Evolutionary conservation across 371 early-diverging fungal species (phyloP).

Genomic region (Syncephalastrum racemosum): DNA sequence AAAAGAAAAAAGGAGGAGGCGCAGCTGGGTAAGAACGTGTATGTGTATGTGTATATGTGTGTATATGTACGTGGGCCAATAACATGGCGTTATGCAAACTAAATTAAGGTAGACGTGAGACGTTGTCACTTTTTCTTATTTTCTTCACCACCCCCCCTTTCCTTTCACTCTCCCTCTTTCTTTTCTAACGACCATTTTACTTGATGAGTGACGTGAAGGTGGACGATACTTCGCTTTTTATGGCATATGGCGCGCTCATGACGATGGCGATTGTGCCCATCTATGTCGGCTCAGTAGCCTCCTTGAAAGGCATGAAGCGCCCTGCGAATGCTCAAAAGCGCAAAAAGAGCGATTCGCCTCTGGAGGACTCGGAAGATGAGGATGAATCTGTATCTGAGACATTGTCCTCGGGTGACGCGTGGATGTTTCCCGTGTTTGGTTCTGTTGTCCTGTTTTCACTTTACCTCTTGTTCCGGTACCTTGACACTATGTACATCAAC

Average conservation of each 20-base stretch:
- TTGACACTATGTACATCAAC: slow-evolving; percentile 86
- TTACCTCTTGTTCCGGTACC: slow-evolving; percentile 83
- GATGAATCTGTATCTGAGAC: slow-evolving; percentile 73
- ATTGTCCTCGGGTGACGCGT: slow-evolving; percentile 87
- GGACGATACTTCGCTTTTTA: slow-evolving; percentile 47
- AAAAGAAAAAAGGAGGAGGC: too few relatives aligned
- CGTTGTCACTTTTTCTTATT: background rate
- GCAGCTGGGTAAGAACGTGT: too few relatives aligned
- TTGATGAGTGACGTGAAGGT: slow-evolving; percentile 14
- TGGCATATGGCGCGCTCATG: slow-evolving; percentile 88
- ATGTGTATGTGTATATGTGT: too few relatives aligned
- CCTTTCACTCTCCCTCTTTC: slow-evolving; percentile 6
- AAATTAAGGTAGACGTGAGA: too few relatives aligned
- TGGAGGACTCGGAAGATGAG: slow-evolving; percentile 52
- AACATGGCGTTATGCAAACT: too few relatives aligned
- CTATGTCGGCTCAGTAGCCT: slow-evolving; percentile 79
- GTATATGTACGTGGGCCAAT: too few relatives aligned
- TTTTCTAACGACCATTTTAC: slow-evolving; percentile 5
- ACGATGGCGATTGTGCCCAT: slow-evolving; percentile 90
- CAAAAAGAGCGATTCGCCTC: slow-evolving; percentile 26
- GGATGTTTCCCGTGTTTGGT: slow-evolving; percentile 91
- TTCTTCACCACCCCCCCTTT: background rate
- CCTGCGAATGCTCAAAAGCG: slow-evolving; percentile 42
- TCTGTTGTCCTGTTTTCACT: slow-evolving; percentile 81
- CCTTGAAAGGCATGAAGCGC: slow-evolving; percentile 75